Conservation (phyloP, 805 yeast genomes). For the Candida ficus region DNA sequence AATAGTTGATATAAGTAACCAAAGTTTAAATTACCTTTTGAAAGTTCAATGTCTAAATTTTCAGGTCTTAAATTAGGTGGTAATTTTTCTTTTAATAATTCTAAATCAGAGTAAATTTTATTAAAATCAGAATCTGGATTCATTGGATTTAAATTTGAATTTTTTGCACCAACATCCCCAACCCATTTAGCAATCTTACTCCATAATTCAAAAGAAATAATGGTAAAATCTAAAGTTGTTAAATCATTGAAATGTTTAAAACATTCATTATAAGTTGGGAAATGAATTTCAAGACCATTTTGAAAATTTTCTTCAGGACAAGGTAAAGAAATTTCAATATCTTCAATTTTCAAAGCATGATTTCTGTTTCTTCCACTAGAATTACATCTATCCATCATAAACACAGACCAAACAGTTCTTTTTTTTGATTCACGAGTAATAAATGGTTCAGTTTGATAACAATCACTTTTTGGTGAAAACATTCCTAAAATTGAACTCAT, state of each 20-base stretch:
- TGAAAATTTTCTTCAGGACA: constrained; percentile 29
- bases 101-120: constrained; percentile 24
- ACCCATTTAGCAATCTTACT: constrained; percentile 34
- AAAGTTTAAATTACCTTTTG: constrained; percentile 28
- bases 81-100: constrained; percentile 21
- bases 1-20: constrained; percentile 32
- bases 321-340: constrained; percentile 30
- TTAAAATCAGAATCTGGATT: constrained; percentile 24
- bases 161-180: constrained; percentile 30
- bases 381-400: constrained; percentile 38
- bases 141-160: constrained; percentile 30
- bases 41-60: constrained; percentile 28
- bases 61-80: constrained; percentile 25
- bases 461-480: constrained; percentile 20
- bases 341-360: constrained; percentile 30
- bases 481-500: constrained; percentile 34
- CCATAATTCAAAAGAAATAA: constrained; percentile 34
- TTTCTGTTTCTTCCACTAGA: constrained; percentile 32
- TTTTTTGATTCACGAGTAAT: constrained; percentile 29
- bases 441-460: constrained; percentile 16
- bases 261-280: constrained; percentile 10
- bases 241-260: constrained; percentile 10
- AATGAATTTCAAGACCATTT: constrained; percentile 23
- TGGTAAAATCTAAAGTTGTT: constrained; percentile 28
- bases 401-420: constrained; percentile 36